Percentiles rank a stretch among this genome's conserved stretches.
Evolutionary conservation across 2,329 filamentous ascomycete genomes (phyloP).

Genomic region (Pseudopyrenochaeta lycopersici): DNA sequence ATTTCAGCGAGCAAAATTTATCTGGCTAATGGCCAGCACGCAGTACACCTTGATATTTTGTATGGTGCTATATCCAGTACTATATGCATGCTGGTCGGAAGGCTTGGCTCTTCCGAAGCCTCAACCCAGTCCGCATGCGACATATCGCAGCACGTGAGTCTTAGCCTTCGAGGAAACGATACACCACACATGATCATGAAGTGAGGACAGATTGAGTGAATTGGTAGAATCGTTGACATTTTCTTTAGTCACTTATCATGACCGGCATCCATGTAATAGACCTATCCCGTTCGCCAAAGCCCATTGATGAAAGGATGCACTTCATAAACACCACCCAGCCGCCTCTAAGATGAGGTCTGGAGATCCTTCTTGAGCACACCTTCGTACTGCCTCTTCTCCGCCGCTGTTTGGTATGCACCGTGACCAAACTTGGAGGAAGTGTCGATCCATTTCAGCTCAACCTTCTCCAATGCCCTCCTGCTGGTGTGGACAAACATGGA

Average conservation of each 20-base stretch:
- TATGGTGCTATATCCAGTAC: no score
- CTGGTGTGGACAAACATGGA: slow-evolving; percentile 98
- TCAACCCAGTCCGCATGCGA: no score
- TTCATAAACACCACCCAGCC: slow-evolving; percentile 32
- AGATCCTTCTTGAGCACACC: slow-evolving; percentile 99
- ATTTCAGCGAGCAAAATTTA: no score
- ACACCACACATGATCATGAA: not conserved
- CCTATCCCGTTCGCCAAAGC: slow-evolving; percentile 50
- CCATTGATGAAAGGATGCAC: slow-evolving; percentile 46
- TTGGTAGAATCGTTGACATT: slow-evolving; percentile 51
- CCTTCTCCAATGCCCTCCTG: slow-evolving; percentile 96
- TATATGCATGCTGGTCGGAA: no score
- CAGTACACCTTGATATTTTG: no score
- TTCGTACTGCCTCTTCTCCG: slow-evolving; percentile 97
- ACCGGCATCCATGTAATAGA: slow-evolving; percentile 41
- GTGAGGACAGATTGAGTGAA: slow-evolving; percentile 22
- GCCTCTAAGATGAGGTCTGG: slow-evolving; percentile 62
- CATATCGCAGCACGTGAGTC: no score
- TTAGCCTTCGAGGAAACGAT: not conserved
- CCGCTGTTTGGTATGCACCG: slow-evolving; percentile 97
- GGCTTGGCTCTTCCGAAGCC: no score
- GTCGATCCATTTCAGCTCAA: slow-evolving; percentile 99
- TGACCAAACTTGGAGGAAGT: slow-evolving; percentile 99
- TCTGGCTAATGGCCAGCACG: no score
- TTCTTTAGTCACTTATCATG: slow-evolving; percentile 43